These are phyloP conservation scores for Ustilaginoidea virens DNA, from an alignment of 2,329 filamentous ascomycete genomes.

Conservation along the genomic window DNA sequence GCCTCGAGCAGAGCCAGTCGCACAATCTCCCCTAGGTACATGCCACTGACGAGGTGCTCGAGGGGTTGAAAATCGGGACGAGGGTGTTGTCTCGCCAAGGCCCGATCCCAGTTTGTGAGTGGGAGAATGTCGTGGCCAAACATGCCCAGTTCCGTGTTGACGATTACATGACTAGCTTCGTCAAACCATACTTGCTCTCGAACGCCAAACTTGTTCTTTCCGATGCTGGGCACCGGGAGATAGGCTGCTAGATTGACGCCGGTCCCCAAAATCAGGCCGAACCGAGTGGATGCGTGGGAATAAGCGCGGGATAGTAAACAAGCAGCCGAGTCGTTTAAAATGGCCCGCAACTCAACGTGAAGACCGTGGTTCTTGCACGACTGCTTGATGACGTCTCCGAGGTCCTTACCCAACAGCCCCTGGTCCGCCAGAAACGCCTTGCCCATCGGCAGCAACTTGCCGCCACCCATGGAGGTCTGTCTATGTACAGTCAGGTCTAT, in stretches of 20 bases:
- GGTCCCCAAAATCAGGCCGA: constrained; percentile 51
- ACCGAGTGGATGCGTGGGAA: constrained; percentile 39
- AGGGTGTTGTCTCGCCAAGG: constrained; percentile 35
- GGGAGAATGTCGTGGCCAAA: constrained; percentile 45
- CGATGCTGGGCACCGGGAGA: constrained; percentile 41
- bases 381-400: constrained; percentile 40
- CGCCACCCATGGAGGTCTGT: constrained; percentile 47
- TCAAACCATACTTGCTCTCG: constrained; percentile 41
- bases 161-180: constrained; percentile 43
- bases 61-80: constrained; percentile 45
- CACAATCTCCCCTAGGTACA: constrained; percentile 51
- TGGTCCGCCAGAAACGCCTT: constrained; percentile 48
- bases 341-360: constrained; percentile 39
- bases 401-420: constrained; percentile 41
- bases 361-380: constrained; percentile 37
- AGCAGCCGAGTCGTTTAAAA: constrained; percentile 54
- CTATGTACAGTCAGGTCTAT: constrained; percentile 18
- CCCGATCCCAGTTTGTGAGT: constrained; percentile 43
- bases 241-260: constrained; percentile 52
- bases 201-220: constrained; percentile 37
- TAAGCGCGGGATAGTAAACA: constrained; percentile 51
- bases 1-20: constrained; percentile 43
- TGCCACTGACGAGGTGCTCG: constrained; percentile 47
- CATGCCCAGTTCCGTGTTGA: constrained; percentile 55
- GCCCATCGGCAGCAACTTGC: constrained; percentile 46